A percentile compares a stretch with the other conserved stretches of the same genome.
Conservation (phyloP, 2,329 filamentous ascomycete species). For the Fusarium vanettenii region DNA sequence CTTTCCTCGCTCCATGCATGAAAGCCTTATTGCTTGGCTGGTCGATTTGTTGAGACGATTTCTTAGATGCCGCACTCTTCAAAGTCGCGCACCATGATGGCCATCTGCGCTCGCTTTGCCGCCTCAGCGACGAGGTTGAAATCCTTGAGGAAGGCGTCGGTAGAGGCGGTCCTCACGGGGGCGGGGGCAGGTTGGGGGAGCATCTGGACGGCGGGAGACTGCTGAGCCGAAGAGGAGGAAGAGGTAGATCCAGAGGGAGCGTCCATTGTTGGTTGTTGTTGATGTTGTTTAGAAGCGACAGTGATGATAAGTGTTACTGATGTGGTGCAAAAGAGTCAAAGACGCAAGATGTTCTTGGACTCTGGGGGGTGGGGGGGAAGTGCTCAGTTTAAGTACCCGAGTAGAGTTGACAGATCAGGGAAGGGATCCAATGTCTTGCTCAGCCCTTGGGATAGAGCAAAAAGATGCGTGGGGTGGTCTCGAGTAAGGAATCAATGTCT, state of each 20-base stretch:
- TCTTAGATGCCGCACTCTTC: conserved; percentile 73
- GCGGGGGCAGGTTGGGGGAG: conserved; percentile 38
- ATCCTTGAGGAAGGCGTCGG: conserved; percentile 77
- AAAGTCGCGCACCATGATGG: conserved; percentile 87
- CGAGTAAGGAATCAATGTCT: background rate
- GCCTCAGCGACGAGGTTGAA: conserved; percentile 91
- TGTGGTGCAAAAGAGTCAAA: conserved; percentile 1
- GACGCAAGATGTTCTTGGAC: background rate
- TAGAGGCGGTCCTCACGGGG: conserved; percentile 53
- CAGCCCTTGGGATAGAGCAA: background rate
- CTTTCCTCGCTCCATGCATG: background rate
- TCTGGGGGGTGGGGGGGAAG: background rate
- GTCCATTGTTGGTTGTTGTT: conserved; percentile 43
- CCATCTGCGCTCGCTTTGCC: conserved; percentile 92
- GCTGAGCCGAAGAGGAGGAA: conserved; percentile 45
- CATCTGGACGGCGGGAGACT: conserved; percentile 32
- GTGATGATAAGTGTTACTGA: conserved; percentile 14
- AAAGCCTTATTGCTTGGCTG: background rate
- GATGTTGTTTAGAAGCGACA: background rate
- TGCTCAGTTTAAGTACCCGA: background rate
- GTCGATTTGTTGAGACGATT: background rate
- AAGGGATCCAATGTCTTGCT: conserved; percentile 7
- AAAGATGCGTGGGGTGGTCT: background rate
- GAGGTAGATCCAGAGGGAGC: conserved; percentile 48
- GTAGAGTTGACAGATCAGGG: conserved; percentile 5